Evolutionary conservation across 2,329 filamentous ascomycete genomes (phyloP).

Genomic region (Diaporthe batatas): DNA sequence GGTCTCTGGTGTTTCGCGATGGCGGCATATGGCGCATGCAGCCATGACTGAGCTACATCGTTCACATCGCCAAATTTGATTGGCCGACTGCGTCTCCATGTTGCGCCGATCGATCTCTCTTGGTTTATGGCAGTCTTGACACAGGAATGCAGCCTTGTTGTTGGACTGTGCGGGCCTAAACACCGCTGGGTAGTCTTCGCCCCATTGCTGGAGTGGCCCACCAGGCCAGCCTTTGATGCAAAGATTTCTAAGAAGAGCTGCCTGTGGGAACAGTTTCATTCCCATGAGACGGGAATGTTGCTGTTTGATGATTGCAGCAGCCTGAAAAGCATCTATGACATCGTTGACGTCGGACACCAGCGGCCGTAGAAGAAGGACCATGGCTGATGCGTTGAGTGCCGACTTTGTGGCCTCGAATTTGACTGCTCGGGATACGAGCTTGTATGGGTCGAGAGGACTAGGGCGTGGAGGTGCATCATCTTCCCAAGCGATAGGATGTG

Average conservation of each 20-base stretch:
- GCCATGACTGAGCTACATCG: slow-evolving; percentile 66
- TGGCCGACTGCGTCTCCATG: slow-evolving; percentile 49
- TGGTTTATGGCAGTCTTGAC: slow-evolving; percentile 68
- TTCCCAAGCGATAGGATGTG: slow-evolving; percentile 55
- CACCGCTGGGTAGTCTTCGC: slow-evolving; percentile 66
- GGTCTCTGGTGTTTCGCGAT: slow-evolving; percentile 61
- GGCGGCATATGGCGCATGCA: slow-evolving; percentile 71
- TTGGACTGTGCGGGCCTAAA: slow-evolving; percentile 67
- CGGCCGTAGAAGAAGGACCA: slow-evolving; percentile 70
- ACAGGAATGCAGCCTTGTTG: slow-evolving; percentile 67
- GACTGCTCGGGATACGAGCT: slow-evolving; percentile 66
- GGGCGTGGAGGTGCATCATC: slow-evolving; percentile 31
- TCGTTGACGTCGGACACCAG: slow-evolving; percentile 64
- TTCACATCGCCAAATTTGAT: slow-evolving; percentile 69
- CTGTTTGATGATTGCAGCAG: slow-evolving; percentile 68
- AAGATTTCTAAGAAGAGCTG: slow-evolving; percentile 71
- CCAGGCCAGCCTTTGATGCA: slow-evolving; percentile 69
- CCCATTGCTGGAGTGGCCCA: slow-evolving; percentile 63
- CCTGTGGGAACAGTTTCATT: slow-evolving; percentile 72
- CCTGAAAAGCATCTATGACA: slow-evolving; percentile 69
- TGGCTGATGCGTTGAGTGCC: slow-evolving; percentile 70
- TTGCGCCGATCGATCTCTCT: slow-evolving; percentile 62
- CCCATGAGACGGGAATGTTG: slow-evolving; percentile 71
- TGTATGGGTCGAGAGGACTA: slow-evolving; percentile 64
- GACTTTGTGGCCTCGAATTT: slow-evolving; percentile 69